Evolutionary conservation across 192 early-diverging fungal genomes (phyloP).

Genomic region (Hyaloraphidium curvatum): DNA sequence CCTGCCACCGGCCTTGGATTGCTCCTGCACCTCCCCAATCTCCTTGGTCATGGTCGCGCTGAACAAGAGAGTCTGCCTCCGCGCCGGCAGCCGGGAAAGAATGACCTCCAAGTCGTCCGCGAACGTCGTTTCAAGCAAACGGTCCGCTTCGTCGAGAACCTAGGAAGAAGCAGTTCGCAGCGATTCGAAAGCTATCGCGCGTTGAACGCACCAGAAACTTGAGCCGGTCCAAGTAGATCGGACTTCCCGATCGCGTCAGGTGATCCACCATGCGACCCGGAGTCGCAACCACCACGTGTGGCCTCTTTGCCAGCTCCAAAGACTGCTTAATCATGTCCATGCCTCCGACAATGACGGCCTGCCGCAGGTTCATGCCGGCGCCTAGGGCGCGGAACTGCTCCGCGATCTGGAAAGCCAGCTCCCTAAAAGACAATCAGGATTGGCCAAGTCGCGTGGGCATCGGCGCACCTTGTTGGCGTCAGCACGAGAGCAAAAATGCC

Average conservation of each 20-base stretch:
- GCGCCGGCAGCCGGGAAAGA: conserved; percentile 37
- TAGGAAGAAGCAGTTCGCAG: not conserved
- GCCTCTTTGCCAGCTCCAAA: conserved; percentile 55
- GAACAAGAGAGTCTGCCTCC: conserved; percentile 85
- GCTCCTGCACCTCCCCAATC: conserved; percentile 32
- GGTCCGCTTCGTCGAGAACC: conserved; percentile 89
- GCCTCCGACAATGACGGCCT: conserved; percentile 81
- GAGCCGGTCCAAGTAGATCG: conserved; percentile 48
- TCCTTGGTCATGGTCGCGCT: conserved; percentile 90
- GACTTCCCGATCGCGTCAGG: conserved; percentile 54
- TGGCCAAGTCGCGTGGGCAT: no score
- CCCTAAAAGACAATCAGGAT: conserved; percentile 26
- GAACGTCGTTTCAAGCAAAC: conserved; percentile 72
- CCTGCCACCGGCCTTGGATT: conserved; percentile 5
- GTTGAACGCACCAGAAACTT: conserved; percentile 43
- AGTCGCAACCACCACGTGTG: conserved; percentile 86
- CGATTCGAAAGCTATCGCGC: not conserved
- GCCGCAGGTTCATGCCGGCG: conserved; percentile 60
- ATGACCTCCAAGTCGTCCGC: conserved; percentile 60
- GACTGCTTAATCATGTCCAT: conserved; percentile 92
- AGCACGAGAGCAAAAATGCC: conserved; percentile 91
- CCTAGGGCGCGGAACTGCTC: conserved; percentile 94
- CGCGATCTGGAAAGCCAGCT: conserved; percentile 94
- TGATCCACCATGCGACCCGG: conserved; percentile 90
- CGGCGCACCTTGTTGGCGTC: conserved; percentile 65